phyloP scores from a whole-genome alignment of 2,329 filamentous ascomycete species.

The Clarireedia paspali region DNA sequence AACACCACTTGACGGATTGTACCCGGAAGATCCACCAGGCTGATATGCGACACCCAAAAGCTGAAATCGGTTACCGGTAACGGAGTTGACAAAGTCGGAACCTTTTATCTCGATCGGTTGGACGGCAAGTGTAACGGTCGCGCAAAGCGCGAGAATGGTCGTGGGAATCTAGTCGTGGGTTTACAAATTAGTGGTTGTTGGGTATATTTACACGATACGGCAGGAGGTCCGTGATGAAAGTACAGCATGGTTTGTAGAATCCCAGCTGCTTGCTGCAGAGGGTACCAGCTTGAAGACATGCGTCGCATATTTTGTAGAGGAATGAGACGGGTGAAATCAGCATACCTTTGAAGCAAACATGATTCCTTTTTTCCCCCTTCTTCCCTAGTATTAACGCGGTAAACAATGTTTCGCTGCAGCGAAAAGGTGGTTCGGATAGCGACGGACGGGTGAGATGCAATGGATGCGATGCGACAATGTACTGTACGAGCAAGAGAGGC shows the following conservation, averaged over 20 bases:
- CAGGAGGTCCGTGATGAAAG: neutral
- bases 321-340: neutral
- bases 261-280: neutral
- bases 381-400: neutral
- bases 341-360: neutral
- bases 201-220: slow-evolving; percentile 1
- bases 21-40: slow-evolving; percentile 57
- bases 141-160: slow-evolving; percentile 23
- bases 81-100: slow-evolving; percentile 51
- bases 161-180: slow-evolving; percentile 9
- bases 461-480: no score
- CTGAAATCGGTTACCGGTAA: slow-evolving; percentile 53
- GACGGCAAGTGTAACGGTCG: slow-evolving; percentile 44
- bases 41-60: slow-evolving; percentile 63
- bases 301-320: neutral
- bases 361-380: neutral
- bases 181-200: neutral
- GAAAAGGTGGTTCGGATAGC: no score
- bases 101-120: slow-evolving; percentile 48
- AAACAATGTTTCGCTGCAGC: no score
- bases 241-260: neutral
- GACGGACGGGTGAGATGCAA: no score
- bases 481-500: no score
- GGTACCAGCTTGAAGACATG: neutral
- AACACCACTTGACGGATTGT: slow-evolving; percentile 44